These are phyloP conservation scores for Debaryomycetaceae sp. DNA, from an alignment of 1,139 yeast species.

Conservation along the genomic window DNA sequence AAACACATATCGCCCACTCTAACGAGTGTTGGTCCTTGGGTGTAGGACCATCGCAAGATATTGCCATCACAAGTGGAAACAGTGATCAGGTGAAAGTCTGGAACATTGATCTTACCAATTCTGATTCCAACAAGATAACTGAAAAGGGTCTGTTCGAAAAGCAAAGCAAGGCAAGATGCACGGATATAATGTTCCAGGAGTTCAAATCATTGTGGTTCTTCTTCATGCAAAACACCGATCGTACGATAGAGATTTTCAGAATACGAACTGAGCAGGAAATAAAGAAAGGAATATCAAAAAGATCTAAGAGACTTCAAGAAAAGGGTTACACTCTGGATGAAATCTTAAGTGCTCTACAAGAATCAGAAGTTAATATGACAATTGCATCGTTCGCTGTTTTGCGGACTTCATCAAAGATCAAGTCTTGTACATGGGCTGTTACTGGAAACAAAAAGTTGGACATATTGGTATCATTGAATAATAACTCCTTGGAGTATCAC, in stretches of 20 bases:
- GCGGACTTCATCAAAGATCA: conserved; percentile 55
- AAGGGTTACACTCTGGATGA: conserved; percentile 65
- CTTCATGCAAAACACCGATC: conserved; percentile 73
- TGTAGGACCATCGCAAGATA: conserved; percentile 31
- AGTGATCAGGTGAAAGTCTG: conserved; percentile 84
- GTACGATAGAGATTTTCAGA: conserved; percentile 78
- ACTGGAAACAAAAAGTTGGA: conserved; percentile 46
- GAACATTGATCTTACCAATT: conserved; percentile 55
- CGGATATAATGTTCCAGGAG: conserved; percentile 52
- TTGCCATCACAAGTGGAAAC: conserved; percentile 69
- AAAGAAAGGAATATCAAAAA: conserved; percentile 69
- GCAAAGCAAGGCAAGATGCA: conserved; percentile 74
- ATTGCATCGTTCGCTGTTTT: conserved; percentile 63
- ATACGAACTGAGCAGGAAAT: conserved; percentile 77
- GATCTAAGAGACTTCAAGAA: conserved; percentile 75
- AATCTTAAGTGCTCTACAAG: conserved; percentile 48
- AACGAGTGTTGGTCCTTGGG: conserved; percentile 91
- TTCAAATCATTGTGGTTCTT: conserved; percentile 40
- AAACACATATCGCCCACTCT: conserved; percentile 90
- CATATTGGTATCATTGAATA: conserved; percentile 59
- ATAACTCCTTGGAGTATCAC: conserved; percentile 74
- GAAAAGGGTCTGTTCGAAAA: conserved; percentile 72
- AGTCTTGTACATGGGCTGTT: conserved; percentile 53
- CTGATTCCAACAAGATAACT: conserved; percentile 50
- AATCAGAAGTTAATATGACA: conserved; percentile 55